phyloP scores from a whole-genome alignment of 2,329 filamentous ascomycete genomes.

The Fonsecaea erecta region DNA sequence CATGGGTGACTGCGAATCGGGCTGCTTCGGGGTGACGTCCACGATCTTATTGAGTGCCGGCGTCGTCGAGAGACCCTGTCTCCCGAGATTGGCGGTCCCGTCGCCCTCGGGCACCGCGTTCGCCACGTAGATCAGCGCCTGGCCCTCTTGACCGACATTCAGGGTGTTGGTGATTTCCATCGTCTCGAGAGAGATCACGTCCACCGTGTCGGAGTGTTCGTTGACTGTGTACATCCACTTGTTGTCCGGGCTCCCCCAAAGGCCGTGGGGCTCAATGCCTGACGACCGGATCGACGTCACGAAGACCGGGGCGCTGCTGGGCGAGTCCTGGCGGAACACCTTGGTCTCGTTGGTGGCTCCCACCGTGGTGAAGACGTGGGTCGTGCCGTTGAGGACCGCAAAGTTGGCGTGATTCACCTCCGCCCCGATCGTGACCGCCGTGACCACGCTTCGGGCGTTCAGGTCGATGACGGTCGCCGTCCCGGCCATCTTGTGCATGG shows the following conservation, averaged over 20 bases:
- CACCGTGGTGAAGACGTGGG: conserved; percentile 3
- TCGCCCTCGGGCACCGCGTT: not conserved
- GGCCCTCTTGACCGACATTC: conserved; percentile 3
- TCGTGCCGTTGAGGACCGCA: conserved; percentile 7
- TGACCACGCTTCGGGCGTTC: not conserved
- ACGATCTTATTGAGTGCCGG: not conserved
- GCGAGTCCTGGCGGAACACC: conserved; percentile 3
- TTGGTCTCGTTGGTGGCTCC: conserved; percentile 8
- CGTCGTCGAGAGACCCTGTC: not conserved
- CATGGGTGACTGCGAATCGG: no score
- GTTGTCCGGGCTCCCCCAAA: conserved; percentile 10
- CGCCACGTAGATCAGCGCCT: conserved; percentile 9
- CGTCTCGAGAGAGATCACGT: not conserved
- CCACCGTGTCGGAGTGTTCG: conserved; percentile 4
- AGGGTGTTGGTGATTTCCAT: not conserved
- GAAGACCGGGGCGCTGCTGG: not conserved
- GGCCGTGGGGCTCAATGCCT: conserved; percentile 9
- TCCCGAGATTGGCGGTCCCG: not conserved
- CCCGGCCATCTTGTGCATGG: conserved; percentile 7
- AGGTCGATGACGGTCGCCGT: conserved; percentile 4
- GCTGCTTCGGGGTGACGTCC: not conserved
- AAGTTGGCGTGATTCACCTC: conserved; percentile 9
- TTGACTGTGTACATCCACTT: conserved; percentile 4
- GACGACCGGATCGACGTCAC: not conserved
- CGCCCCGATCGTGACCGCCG: not conserved